These are phyloP conservation scores for Penicillium soppii DNA, from an alignment of 495 filamentous ascomycete species.

Conservation along the genomic window DNA sequence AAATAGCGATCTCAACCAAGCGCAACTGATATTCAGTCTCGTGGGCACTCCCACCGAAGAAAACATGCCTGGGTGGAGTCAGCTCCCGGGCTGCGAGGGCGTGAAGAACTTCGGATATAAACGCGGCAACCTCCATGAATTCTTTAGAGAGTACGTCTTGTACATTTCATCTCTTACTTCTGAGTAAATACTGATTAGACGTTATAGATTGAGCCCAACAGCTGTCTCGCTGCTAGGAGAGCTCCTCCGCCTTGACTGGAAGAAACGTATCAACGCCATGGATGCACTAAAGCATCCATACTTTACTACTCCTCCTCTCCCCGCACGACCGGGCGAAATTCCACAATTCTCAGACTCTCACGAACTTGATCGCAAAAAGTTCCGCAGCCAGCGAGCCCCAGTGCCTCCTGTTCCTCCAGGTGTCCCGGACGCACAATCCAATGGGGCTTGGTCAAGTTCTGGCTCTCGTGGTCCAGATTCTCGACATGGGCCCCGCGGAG, in stretches of 20 bases:
- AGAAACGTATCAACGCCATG: conserved; percentile 83
- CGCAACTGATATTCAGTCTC: conserved; percentile 88
- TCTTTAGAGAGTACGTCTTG: conserved; percentile 65
- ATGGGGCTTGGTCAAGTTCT: conserved; percentile 54
- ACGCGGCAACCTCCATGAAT: conserved; percentile 62
- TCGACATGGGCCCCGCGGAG: conserved; percentile 31
- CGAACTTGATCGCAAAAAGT: conserved; percentile 88
- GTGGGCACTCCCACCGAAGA: conserved; percentile 88
- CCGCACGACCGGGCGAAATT: conserved; percentile 76
- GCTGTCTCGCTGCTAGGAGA: conserved; percentile 80
- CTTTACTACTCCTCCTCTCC: conserved; percentile 76
- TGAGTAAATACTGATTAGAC: not conserved
- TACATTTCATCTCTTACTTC: not conserved
- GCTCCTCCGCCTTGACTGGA: conserved; percentile 86
- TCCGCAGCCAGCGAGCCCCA: conserved; percentile 72
- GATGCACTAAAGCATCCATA: conserved; percentile 94
- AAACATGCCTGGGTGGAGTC: conserved; percentile 89
- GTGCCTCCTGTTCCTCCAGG: conserved; percentile 88
- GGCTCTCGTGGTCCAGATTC: conserved; percentile 30
- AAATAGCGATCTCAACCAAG: conserved; percentile 83
- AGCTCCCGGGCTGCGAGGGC: conserved; percentile 76
- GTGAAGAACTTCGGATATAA: conserved; percentile 63
- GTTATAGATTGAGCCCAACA: conserved; percentile 45
- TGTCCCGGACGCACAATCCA: conserved; percentile 73
- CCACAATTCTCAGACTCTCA: conserved; percentile 92